Evolutionary conservation across 2,329 filamentous ascomycete species (phyloP), one percentile per base, ranked within the genome.

Genomic region (Gremmenia infestans): DNA sequence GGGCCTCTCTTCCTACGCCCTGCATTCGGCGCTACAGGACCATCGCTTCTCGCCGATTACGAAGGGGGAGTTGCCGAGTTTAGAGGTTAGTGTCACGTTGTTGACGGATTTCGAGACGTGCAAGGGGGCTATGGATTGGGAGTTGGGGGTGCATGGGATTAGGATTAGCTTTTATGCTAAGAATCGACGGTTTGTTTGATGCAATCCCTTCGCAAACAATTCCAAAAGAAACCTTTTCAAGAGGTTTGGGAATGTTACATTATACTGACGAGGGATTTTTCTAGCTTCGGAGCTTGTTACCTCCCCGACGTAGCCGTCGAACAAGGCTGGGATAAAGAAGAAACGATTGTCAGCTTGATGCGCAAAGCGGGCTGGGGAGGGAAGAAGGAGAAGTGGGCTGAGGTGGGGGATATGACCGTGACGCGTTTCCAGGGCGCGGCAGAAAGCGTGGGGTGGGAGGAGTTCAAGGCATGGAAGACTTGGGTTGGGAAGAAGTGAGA

Each of bases 281-380:
- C 6, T 8, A 82, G 88, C 48, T 91, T 90, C 68, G 89, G 91
- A 15, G 82, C 91, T 0, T 97, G 94, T 0, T 99, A 97, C 68
- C 80, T 99, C 14, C 94, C 94, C 0, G 90, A 97, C 69, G 91
- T 99, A 5, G 88, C 93, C 9, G 76, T 81, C 1, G 94, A 99
- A 76, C 94, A 97, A 71, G 92, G 90, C 15, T 99, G 94, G 94
- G 89, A 82, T 11, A 92, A 94, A 72, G 92, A 97, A 70, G 90
- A 97, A 78, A 89, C 93, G 0, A 72, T 99, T 2, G 80, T 91
- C 53, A 95, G 89, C 72, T 74, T 97, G 68, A 94, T 97, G 87
- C 81, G 90, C 57, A 99, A 99, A 78, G 92, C 92, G 0, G 94
- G 94, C 1, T 99, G 92, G 92, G 81, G 80, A 56, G 91, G 91